Conservation (phyloP, 1,284 basidiomycete genomes). For the Heterobasidion annosum region DNA sequence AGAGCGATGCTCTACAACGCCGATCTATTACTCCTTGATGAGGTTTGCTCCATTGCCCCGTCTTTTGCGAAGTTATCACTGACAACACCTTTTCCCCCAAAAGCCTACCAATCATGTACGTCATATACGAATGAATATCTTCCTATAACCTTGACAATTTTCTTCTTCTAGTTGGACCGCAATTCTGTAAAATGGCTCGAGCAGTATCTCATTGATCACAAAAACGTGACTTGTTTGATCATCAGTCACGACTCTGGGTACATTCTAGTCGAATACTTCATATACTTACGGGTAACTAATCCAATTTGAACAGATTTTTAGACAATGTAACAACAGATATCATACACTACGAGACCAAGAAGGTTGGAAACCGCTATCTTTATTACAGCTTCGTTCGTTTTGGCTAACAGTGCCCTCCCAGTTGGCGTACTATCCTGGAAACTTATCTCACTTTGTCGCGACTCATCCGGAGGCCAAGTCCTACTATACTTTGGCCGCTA, state of each 20-base stretch:
- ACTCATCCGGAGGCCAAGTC: conserved; percentile 92
- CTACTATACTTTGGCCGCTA: conserved; percentile 95
- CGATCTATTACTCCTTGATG: conserved; percentile 86
- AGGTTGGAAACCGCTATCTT: conserved; percentile 31
- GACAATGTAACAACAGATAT: conserved; percentile 98
- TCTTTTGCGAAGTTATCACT: background rate
- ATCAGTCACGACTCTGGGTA: conserved; percentile 97
- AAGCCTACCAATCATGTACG: conserved; percentile 90
- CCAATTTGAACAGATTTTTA: conserved; percentile 57
- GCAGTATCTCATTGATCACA: conserved; percentile 77
- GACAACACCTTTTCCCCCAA: background rate
- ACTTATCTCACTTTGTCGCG: conserved; percentile 88
- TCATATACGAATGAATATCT: conserved; percentile 13
- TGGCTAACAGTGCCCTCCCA: conserved; percentile 18
- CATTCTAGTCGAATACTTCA: conserved; percentile 17
- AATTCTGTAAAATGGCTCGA: conserved; percentile 92
- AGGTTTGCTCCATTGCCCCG: conserved; percentile 30
- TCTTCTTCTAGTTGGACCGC: conserved; percentile 62
- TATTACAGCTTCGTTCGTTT: conserved; percentile 2
- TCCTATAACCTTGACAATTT: conserved; percentile 4
- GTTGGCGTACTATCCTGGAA: conserved; percentile 94
- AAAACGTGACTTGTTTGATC: conserved; percentile 86
- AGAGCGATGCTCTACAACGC: conserved; percentile 97
- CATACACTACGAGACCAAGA: conserved; percentile 96
- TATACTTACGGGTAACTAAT: background rate